Percentiles rank a stretch among this genome's conserved stretches.
phyloP scores from a whole-genome alignment of 2,329 filamentous ascomycete species.

The Aspergillus cejpii region DNA sequence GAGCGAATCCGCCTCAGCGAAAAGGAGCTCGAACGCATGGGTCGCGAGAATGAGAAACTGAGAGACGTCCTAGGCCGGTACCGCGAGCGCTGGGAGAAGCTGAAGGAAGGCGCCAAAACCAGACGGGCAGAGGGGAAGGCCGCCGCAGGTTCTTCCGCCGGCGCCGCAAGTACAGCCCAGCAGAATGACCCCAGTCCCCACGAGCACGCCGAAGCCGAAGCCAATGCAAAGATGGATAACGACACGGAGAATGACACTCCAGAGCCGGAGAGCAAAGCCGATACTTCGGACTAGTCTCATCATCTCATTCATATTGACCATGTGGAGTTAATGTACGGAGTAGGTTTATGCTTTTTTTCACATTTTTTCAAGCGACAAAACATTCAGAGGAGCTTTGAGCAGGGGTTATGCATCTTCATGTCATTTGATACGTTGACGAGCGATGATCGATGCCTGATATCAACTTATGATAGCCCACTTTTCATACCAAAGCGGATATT shows the following conservation, averaged over 20 bases:
- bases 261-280: background rate
- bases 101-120: constrained; percentile 57
- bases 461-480: no score
- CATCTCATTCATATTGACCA: no score
- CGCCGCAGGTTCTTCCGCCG: constrained; percentile 6
- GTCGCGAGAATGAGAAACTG: constrained; percentile 55
- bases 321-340: background rate
- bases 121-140: constrained; percentile 25
- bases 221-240: background rate
- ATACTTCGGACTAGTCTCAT: background rate
- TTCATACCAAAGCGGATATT: no score
- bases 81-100: constrained; percentile 59
- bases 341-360: no score
- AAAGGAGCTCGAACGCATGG: constrained; percentile 59
- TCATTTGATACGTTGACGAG: no score
- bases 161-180: background rate
- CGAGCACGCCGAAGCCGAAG: background rate
- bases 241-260: constrained; percentile 1
- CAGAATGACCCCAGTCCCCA: background rate
- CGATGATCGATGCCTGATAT: no score
- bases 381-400: no score
- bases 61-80: constrained; percentile 51
- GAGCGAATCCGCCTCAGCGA: constrained; percentile 54
- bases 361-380: no score
- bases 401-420: no score